Base-by-base conservation (phyloP, 2,329 filamentous ascomycete species). In the Pezicula carpinea region DNA sequence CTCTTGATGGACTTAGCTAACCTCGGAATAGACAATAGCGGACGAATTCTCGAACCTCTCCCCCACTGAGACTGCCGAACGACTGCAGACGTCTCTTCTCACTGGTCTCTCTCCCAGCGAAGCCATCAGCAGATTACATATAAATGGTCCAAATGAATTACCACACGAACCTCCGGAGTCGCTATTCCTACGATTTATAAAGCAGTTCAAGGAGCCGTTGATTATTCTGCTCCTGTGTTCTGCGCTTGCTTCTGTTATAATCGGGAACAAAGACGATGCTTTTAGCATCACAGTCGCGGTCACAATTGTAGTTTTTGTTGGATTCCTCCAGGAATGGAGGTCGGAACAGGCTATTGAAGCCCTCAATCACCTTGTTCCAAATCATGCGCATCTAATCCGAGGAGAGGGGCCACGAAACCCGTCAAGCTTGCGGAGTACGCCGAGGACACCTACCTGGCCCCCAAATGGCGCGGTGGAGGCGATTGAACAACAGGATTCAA, bases 331-430 rank as follows among this genome's bases (percentile, higher is more conserved):
- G 65, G 93, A 99, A 69, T 99, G 99, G 66, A 79, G 93, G 49
- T 97, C 93, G 6, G 93, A 99, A 65, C 95, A 99, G 68, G 97
- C 92, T 3, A 82, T 99, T 55, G 93, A 99, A 67, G 93, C 93
- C 17, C 73, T 99, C 57, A 96, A 87, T 62, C 89, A 93, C 59
- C 73, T 99, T 21, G 92, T 99, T 0, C 95, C 93, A 22, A 95
- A 97, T 65, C 89, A 91, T 64, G 93, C 95, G 23, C 91, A 99
- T 69, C 75, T 97, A n/a, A 89, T 99, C 50, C 84, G 95, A 52
- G 61, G 57, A 18, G 57, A 63, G 19, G 7, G 22, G n/a, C 48
- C 11, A 54, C 58, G 45, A 49, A 40, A 40, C 15, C 6, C 51
- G 14, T 22, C 56, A 8, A 54, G 40, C 31, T 49, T 43, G 18